phyloP scores from a whole-genome alignment of 768 basidiomycete genomes.

The Agrocybe pediades region DNA sequence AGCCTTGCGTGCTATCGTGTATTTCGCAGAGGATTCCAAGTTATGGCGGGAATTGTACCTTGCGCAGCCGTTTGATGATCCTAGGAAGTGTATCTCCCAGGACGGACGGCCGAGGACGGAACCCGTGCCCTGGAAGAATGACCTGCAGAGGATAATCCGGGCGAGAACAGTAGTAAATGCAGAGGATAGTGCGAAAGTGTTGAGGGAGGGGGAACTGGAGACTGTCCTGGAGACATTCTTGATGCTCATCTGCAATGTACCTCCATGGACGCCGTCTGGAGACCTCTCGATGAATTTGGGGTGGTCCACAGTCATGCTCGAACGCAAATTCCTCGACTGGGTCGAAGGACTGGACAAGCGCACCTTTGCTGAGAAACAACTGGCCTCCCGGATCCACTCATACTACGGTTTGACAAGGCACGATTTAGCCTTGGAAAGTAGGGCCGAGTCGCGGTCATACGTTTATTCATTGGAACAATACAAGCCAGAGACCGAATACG shows the following conservation, averaged over 20 bases:
- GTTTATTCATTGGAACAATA: conserved; percentile 70
- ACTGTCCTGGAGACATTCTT: conserved; percentile 49
- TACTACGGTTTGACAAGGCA: conserved; percentile 53
- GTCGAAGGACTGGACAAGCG: conserved; percentile 12
- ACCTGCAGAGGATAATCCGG: conserved; percentile 57
- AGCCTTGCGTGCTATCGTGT: conserved; percentile 41
- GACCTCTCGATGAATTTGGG: conserved; percentile 50
- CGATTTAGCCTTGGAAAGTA: conserved; percentile 36
- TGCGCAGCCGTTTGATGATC: conserved; percentile 63
- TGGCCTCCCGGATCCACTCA: conserved; percentile 55
- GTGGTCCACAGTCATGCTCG: conserved; percentile 50
- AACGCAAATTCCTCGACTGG: conserved; percentile 45
- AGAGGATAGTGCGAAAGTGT: conserved; percentile 24
- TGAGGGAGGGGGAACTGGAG: conserved; percentile 45
- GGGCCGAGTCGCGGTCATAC: conserved; percentile 48
- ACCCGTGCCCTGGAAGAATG: conserved; percentile 51
- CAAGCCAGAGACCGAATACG: conserved; percentile 47
- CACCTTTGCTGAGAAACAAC: conserved; percentile 40
- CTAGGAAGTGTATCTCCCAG: conserved; percentile 45
- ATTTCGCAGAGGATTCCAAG: conserved; percentile 42
- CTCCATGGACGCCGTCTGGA: conserved; percentile 29
- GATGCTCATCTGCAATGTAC: conserved; percentile 45
- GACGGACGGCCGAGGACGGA: conserved; percentile 28
- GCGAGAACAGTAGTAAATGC: conserved; percentile 46
- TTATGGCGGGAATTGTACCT: conserved; percentile 74